Conservation (phyloP, 495 filamentous ascomycete species). For the Margaritispora aquatica region DNA sequence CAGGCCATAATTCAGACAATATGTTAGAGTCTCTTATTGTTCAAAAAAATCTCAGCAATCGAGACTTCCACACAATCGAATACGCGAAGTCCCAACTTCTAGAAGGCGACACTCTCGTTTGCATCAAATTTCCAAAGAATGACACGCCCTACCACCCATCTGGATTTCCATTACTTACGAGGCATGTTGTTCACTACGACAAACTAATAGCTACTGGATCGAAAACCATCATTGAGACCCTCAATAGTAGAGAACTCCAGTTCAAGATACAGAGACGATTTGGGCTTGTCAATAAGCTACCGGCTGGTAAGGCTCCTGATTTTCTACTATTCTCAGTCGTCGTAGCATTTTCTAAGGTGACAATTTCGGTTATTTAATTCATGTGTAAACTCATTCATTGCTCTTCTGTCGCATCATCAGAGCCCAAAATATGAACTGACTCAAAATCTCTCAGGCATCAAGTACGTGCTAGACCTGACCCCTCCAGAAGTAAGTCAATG, state of each 20-base stretch:
- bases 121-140: slow-evolving; percentile 34
- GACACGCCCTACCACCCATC: slow-evolving; percentile 15
- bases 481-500: slow-evolving; percentile 26
- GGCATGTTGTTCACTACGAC: slow-evolving; percentile 31
- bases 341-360: too few relatives aligned
- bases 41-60: too few relatives aligned
- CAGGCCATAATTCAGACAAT: too few relatives aligned
- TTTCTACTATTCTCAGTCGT: too few relatives aligned
- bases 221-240: slow-evolving; percentile 30
- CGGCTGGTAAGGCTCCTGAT: too few relatives aligned
- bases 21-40: too few relatives aligned
- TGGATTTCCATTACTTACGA: slow-evolving; percentile 19
- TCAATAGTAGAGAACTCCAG: slow-evolving; percentile 14
- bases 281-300: slow-evolving; percentile 3
- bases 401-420: too few relatives aligned
- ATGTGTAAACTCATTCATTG: too few relatives aligned
- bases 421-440: too few relatives aligned
- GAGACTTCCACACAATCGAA: slow-evolving; percentile 5
- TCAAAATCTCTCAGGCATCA: too few relatives aligned
- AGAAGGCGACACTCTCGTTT: slow-evolving; percentile 43
- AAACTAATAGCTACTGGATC: slow-evolving; percentile 36
- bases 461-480: slow-evolving; percentile 47
- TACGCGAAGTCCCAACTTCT: slow-evolving; percentile 1
- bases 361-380: too few relatives aligned
- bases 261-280: neutral